phyloP scores from a whole-genome alignment of 495 filamentous ascomycete genomes.

The Xylaria cubensis region DNA sequence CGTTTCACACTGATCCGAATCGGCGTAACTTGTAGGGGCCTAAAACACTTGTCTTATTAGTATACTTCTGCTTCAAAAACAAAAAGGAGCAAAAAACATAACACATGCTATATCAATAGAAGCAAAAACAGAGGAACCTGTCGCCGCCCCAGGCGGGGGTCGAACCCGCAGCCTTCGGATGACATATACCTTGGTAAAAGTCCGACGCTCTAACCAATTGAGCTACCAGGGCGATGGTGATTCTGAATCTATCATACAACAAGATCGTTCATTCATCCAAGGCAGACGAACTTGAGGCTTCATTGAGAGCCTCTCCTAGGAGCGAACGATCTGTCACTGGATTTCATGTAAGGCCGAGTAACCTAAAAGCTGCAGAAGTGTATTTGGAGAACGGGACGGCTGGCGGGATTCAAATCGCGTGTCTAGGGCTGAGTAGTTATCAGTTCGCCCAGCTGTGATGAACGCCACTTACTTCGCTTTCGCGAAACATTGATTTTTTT shows the following conservation, averaged over 20 bases:
- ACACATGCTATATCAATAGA: neutral
- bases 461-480: neutral
- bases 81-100: neutral
- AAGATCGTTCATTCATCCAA: neutral
- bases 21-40: neutral
- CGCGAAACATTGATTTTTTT: neutral
- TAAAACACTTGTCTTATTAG: neutral
- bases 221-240: slow-evolving; percentile 38
- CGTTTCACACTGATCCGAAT: neutral
- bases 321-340: neutral
- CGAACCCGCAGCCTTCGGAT: slow-evolving; percentile 48
- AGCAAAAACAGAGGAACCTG: neutral
- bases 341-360: neutral
- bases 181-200: slow-evolving; percentile 34
- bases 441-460: neutral
- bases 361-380: too few species aligned
- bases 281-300: neutral
- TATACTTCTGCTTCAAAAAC: neutral
- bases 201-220: slow-evolving; percentile 48
- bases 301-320: neutral
- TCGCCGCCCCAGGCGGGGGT: slow-evolving; percentile 41
- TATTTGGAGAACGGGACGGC: neutral
- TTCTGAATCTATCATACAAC: neutral
- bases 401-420: neutral
- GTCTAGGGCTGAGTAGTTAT: neutral